These are phyloP conservation scores for Diutina ranongensis DNA, from an alignment of 1,139 yeast species.

Conservation along the genomic window DNA sequence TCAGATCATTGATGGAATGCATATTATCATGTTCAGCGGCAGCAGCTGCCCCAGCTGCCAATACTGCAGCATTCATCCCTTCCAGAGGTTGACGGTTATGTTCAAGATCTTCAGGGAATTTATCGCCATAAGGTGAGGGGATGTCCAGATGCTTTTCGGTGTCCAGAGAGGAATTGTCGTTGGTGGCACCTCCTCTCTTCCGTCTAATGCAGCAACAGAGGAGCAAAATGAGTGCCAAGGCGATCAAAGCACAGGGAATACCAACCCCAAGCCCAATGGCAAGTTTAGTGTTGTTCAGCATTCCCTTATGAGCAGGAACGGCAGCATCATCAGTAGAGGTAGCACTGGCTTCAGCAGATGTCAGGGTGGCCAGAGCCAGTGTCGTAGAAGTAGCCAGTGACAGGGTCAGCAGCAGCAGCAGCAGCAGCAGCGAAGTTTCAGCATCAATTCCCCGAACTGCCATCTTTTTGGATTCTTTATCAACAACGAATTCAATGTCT, in stretches of 20 bases:
- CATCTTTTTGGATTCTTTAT: slow-evolving; percentile 26
- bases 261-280: slow-evolving; percentile 90
- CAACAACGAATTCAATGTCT: slow-evolving; percentile 12
- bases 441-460: slow-evolving; percentile 42
- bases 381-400: slow-evolving; percentile 12
- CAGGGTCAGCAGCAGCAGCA: slow-evolving; percentile 10
- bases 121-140: slow-evolving; percentile 4
- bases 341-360: slow-evolving; percentile 12
- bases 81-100: not conserved
- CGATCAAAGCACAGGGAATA: slow-evolving; percentile 44
- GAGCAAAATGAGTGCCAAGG: slow-evolving; percentile 36
- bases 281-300: slow-evolving; percentile 29
- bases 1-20: not conserved
- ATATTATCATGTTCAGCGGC: not conserved
- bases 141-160: slow-evolving; percentile 2
- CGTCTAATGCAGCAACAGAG: slow-evolving; percentile 45
- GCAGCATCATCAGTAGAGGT: slow-evolving; percentile 17
- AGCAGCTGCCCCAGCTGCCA: slow-evolving; percentile 5
- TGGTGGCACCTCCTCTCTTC: slow-evolving; percentile 20
- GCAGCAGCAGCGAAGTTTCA: not conserved
- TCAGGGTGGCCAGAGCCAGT: slow-evolving; percentile 12
- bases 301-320: slow-evolving; percentile 12
- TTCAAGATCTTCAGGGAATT: not conserved
- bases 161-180: not conserved
- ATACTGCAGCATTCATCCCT: not conserved